These are phyloP conservation scores for Melanopsichium pennsylvanicum DNA, from an alignment of 1,284 basidiomycete genomes.

Conservation along the genomic window DNA sequence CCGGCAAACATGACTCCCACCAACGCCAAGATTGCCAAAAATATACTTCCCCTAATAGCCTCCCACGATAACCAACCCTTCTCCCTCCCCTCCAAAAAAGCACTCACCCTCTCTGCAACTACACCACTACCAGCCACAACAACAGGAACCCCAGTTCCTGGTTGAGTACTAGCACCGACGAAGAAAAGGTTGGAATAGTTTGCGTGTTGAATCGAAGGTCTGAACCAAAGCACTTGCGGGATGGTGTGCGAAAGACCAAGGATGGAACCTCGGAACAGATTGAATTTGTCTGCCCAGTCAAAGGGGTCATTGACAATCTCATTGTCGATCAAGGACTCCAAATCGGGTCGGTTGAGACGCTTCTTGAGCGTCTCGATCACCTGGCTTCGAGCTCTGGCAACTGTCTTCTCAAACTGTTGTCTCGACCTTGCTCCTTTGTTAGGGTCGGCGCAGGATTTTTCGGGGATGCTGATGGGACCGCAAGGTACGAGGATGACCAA, in stretches of 20 bases:
- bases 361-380: constrained; percentile 51
- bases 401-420: constrained; percentile 36
- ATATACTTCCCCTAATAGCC: constrained; percentile 30
- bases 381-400: constrained; percentile 46
- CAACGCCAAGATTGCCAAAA: constrained; percentile 21
- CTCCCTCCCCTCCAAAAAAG: constrained; percentile 28
- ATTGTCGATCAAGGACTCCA: constrained; percentile 48
- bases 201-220: constrained; percentile 61
- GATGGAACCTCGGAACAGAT: constrained; percentile 67
- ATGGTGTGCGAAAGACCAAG: constrained; percentile 66
- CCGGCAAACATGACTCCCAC: constrained; percentile 23
- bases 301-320: constrained; percentile 64
- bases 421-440: constrained; percentile 41
- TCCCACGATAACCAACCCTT: constrained; percentile 39
- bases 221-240: constrained; percentile 64
- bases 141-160: constrained; percentile 65
- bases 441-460: constrained; percentile 35
- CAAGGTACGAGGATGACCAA: constrained; percentile 67
- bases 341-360: constrained; percentile 50
- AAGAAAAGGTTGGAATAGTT: constrained; percentile 64
- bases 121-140: constrained; percentile 57
- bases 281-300: constrained; percentile 67
- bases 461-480: constrained; percentile 61
- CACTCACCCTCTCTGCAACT: constrained; percentile 45
- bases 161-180: constrained; percentile 66